Conservation (phyloP, 208 protist species). For the Leishmania amazonensis region DNA sequence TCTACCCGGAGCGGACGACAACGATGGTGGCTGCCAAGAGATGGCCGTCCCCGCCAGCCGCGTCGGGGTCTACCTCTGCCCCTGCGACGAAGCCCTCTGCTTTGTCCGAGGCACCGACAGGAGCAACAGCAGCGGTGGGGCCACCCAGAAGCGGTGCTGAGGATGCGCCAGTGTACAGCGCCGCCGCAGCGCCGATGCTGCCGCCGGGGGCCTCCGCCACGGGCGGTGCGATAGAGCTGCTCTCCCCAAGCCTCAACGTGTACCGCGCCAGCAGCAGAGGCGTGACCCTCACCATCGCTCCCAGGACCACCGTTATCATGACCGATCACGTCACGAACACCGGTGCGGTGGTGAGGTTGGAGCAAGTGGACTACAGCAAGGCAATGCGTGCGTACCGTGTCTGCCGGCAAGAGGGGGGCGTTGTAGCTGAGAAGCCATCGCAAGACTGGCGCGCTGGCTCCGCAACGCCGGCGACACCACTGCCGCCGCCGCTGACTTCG, state of each 20-base stretch:
- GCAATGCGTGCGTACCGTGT: slow-evolving; percentile 78
- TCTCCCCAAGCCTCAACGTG: slow-evolving; percentile 23
- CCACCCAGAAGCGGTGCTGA: not conserved
- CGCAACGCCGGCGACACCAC: not conserved
- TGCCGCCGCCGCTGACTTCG: not conserved
- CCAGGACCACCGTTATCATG: slow-evolving; percentile 37
- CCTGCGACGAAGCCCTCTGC: not conserved
- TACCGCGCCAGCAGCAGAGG: slow-evolving; percentile 10
- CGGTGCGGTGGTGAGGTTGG: slow-evolving; percentile 57
- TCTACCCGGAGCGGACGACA: slow-evolving; percentile 9
- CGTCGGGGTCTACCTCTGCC: not conserved
- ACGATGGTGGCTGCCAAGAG: not conserved
- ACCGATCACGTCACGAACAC: slow-evolving; percentile 64
- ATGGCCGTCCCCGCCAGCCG: too few relatives aligned
- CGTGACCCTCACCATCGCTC: slow-evolving; percentile 9
- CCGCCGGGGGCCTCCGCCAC: not conserved
- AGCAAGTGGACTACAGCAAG: slow-evolving; percentile 70
- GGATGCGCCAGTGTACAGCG: not conserved
- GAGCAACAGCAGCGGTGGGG: not conserved
- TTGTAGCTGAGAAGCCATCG: not conserved
- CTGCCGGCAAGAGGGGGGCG: slow-evolving; percentile 35
- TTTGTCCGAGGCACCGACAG: not conserved
- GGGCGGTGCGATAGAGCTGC: not conserved
- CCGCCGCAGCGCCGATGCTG: not conserved
- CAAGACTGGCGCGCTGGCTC: not conserved